Conservation (phyloP, 2,329 filamentous ascomycete species). For the Penicillium capsulatum region DNA sequence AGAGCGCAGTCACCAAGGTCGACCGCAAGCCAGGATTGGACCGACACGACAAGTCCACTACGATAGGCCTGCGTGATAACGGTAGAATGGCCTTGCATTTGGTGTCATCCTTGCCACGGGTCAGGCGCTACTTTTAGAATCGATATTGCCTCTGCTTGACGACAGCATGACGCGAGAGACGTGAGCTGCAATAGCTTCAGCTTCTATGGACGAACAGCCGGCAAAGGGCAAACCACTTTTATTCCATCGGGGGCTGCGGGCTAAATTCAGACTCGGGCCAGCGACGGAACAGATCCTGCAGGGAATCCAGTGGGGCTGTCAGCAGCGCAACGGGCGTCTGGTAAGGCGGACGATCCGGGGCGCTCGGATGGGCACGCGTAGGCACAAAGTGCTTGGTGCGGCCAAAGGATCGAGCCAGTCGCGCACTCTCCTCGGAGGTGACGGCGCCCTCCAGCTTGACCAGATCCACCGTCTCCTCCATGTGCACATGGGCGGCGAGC, state of each 20-base stretch:
- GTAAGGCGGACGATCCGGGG: constrained; percentile 52
- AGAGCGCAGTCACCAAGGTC: no score
- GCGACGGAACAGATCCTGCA: constrained; percentile 54
- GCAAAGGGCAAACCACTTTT: no score
- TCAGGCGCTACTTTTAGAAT: no score
- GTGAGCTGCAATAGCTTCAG: no score
- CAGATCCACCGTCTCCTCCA: constrained; percentile 51
- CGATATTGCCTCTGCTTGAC: constrained; percentile 3
- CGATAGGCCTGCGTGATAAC: no score
- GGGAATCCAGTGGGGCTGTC: constrained; percentile 54
- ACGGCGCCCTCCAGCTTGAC: constrained; percentile 47
- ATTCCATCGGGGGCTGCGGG: constrained; percentile 5
- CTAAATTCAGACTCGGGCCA: constrained; percentile 42
- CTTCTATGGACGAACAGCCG: no score
- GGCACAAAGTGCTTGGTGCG: constrained; percentile 55
- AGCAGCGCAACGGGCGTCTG: constrained; percentile 54
- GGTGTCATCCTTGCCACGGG: no score
- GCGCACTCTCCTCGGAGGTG: constrained; percentile 31
- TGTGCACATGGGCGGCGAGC: constrained; percentile 47
- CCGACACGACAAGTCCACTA: no score
- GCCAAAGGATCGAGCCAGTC: constrained; percentile 44
- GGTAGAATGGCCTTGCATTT: no score
- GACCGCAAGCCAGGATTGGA: no score
- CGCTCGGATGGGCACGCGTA: constrained; percentile 49
- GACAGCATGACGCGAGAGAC: constrained; percentile 5